phyloP scores from a whole-genome alignment of 2,329 filamentous ascomycete genomes.

The Beauveria medogensis region DNA sequence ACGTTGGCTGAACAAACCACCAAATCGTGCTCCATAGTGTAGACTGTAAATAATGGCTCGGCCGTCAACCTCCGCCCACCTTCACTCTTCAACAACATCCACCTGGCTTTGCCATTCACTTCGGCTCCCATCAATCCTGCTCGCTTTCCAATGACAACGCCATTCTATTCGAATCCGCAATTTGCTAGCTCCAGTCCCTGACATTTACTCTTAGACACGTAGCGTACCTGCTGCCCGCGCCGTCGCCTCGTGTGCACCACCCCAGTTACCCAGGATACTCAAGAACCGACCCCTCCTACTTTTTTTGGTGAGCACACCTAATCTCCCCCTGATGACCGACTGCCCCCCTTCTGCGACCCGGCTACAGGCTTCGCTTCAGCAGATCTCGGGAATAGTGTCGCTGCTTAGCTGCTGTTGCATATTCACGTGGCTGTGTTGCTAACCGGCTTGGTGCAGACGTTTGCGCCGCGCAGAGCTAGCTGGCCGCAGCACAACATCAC shows the following conservation, averaged over 20 bases:
- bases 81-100: not conserved
- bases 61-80: not conserved
- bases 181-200: conserved; percentile 8
- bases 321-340: conserved; percentile 6
- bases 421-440: not conserved
- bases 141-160: conserved; percentile 7
- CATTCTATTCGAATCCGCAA: not conserved
- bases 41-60: conserved; percentile 1
- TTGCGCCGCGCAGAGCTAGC: not conserved
- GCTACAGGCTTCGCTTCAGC: not conserved
- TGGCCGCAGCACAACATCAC: not conserved
- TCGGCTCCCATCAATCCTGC: not conserved
- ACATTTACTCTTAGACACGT: conserved; percentile 6
- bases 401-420: not conserved
- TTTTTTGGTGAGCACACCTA: conserved; percentile 9
- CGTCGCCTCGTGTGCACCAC: not conserved
- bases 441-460: not conserved
- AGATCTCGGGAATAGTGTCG: not conserved
- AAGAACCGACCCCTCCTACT: conserved; percentile 8
- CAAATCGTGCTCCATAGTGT: not conserved
- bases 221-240: conserved; percentile 4
- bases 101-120: conserved; percentile 1
- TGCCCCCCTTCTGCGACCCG: not conserved
- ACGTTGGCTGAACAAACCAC: not conserved
- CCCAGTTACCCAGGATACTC: not conserved